These are phyloP conservation scores for Malassezia cuniculi DNA, from an alignment of 1,284 basidiomycete species.

Conservation along the genomic window DNA sequence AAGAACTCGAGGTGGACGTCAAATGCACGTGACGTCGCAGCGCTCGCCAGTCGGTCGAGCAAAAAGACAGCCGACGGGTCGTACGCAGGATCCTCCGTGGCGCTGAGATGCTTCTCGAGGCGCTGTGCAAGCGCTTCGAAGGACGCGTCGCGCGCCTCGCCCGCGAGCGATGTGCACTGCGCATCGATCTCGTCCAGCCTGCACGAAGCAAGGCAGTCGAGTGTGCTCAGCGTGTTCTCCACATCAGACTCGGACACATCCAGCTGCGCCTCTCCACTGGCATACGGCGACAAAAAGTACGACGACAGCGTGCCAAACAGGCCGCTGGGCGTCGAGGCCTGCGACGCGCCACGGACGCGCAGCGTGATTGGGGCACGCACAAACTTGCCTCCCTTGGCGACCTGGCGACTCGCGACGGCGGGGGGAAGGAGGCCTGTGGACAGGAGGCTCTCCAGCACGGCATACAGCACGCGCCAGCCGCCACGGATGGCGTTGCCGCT, in stretches of 20 bases:
- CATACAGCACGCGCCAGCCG: constrained; percentile 82
- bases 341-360: constrained; percentile 57
- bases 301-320: constrained; percentile 86
- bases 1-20: constrained; percentile 76
- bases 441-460: constrained; percentile 95
- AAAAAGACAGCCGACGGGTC: constrained; percentile 88
- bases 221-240: constrained; percentile 83
- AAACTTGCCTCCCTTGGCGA: neutral
- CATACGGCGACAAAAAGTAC: constrained; percentile 88
- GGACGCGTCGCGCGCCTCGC: constrained; percentile 50
- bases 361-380: constrained; percentile 21
- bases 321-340: constrained; percentile 55
- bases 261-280: constrained; percentile 60
- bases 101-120: neutral
- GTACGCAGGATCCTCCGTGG: constrained; percentile 55
- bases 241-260: constrained; percentile 65
- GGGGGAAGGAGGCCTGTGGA: constrained; percentile 69
- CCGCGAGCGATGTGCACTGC: constrained; percentile 64
- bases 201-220: constrained; percentile 89
- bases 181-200: constrained; percentile 83
- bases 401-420: constrained; percentile 81
- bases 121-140: constrained; percentile 52
- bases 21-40: constrained; percentile 76
- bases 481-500: constrained; percentile 87
- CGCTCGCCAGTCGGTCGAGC: constrained; percentile 82